These are phyloP conservation scores for Kuraishia piskuri DNA, from an alignment of 805 yeast genomes.

Conservation along the genomic window DNA sequence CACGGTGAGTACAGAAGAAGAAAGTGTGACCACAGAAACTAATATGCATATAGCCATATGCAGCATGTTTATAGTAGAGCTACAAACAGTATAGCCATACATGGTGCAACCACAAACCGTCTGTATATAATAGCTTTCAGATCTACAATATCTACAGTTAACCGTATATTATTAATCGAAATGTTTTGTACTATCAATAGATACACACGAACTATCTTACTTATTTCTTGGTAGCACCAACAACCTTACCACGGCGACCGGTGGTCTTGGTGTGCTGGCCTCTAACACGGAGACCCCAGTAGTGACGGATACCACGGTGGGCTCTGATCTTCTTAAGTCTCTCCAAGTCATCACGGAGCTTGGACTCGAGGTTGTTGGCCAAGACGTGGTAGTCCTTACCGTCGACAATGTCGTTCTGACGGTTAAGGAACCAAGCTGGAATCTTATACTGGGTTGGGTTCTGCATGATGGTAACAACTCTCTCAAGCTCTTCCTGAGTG, in stretches of 20 bases:
- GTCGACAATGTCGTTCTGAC: conserved; percentile 97
- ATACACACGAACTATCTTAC: neutral
- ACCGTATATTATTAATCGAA: neutral
- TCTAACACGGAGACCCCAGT: conserved; percentile 99
- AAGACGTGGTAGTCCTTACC: conserved; percentile 99
- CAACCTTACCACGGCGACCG: conserved; percentile 82
- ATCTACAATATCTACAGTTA: neutral
- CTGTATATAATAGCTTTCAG: no score
- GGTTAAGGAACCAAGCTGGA: conserved; percentile 99
- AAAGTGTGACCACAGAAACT: no score
- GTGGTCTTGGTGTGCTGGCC: conserved; percentile 99
- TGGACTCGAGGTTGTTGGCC: conserved; percentile 98
- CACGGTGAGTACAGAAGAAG: no score
- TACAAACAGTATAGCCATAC: no score
- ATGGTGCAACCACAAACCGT: no score
- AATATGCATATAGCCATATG: no score
- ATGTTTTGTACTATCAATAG: neutral
- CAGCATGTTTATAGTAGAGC: no score
- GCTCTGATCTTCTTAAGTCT: conserved; percentile 99
- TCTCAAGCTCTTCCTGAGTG: conserved; percentile 99
- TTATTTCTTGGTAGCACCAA: conserved; percentile 10
- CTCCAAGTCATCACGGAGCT: conserved; percentile 99
- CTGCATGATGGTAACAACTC: conserved; percentile 99
- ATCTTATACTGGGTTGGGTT: conserved; percentile 99
- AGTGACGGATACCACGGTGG: conserved; percentile 99